Conservation (phyloP, 306 rosid species). For the Astragalus membranaceus region DNA sequence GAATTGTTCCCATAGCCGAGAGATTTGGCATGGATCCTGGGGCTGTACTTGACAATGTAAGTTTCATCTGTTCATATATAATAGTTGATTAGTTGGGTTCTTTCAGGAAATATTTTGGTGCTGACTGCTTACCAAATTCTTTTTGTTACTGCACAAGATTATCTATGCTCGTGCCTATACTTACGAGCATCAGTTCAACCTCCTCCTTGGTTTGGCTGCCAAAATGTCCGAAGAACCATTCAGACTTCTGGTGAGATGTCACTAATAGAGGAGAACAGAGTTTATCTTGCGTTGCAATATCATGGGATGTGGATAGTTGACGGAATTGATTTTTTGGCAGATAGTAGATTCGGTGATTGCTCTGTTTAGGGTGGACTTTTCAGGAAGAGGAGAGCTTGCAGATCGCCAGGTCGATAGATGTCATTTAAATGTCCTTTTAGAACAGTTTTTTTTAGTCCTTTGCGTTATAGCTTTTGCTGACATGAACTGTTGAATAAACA, state of each 20-base stretch:
- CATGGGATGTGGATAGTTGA: conserved; percentile 15
- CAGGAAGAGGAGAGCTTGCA: conserved; percentile 97
- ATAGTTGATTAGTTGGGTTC: background rate
- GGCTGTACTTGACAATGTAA: conserved; percentile 92
- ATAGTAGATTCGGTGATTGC: conserved; percentile 90
- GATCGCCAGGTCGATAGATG: conserved; percentile 79
- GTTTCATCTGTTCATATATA: conserved; percentile 12
- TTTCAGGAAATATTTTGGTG: conserved; percentile 7
- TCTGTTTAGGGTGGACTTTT: conserved; percentile 83
- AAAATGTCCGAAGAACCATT: conserved; percentile 98
- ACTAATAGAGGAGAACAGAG: background rate
- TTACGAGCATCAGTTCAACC: conserved; percentile 86
- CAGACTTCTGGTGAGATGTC: conserved; percentile 75
- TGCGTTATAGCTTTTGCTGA: background rate
- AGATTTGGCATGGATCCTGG: conserved; percentile 96
- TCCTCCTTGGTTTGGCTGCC: conserved; percentile 91
- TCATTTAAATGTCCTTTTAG: background rate
- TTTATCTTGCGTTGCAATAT: background rate
- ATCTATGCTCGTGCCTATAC: conserved; percentile 96
- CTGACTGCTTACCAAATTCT: conserved; percentile 24
- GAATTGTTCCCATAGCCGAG: conserved; percentile 89
- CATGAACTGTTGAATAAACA: background rate
- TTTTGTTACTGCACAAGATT: conserved; percentile 47
- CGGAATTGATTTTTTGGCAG: conserved; percentile 33
- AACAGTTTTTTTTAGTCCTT: background rate